Base-by-base conservation (phyloP, 352 stramenopile genomes). In the Pelagophyceae sp. region DNA sequence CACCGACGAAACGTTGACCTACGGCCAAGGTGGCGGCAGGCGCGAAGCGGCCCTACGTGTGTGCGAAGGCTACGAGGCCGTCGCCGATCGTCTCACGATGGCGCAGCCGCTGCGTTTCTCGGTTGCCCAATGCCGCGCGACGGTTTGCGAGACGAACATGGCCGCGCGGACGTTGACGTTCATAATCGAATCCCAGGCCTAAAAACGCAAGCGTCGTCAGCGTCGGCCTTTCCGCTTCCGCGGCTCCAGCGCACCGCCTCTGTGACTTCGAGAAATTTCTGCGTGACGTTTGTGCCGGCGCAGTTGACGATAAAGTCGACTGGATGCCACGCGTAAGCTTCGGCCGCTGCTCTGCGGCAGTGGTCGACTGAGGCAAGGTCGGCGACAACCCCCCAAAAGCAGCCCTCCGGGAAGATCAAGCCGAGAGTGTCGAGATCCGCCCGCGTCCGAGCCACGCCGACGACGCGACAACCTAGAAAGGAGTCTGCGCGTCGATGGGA, bases 291-390 rank as follows among this genome's bases (percentile, higher is more conserved):
- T 6, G 25, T 40, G 29, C 61, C 61, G n/a, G 61, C 61, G n/a
- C n/a, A 71, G 61, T 71, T 71, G 29, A 71, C 61, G 61, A 71
- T 31, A 19, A 40, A 29, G 33, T 71, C 61, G 33, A 71, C 15
- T 6, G 6, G 61, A 35, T 17, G 61, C 29, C 61, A 31, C 11
- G 11, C 45, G 45, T 54, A 71, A 3, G 61, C 61, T 1, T 37
- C 33, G 15, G 29, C 33, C n/a, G 5, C 27, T 27, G 29, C 61
- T 6, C 29, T 19, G 15, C 15, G n/a, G 61, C 61, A 71, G 15
- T 17, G n/a, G 5, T 35, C 29, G 15, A 29, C 61, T 27, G 17
- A 17, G n/a, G 15, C 6, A 15, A 71, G 29, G n/a, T 71, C 61
- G 11, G 33, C 29, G 61, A 40, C 61, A 31, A 71, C 5, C n/a